Percentiles rank a stretch among this genome's conserved stretches.
Conservation (phyloP, 2,329 filamentous ascomycete species). For the Ascochyta fabae region DNA sequence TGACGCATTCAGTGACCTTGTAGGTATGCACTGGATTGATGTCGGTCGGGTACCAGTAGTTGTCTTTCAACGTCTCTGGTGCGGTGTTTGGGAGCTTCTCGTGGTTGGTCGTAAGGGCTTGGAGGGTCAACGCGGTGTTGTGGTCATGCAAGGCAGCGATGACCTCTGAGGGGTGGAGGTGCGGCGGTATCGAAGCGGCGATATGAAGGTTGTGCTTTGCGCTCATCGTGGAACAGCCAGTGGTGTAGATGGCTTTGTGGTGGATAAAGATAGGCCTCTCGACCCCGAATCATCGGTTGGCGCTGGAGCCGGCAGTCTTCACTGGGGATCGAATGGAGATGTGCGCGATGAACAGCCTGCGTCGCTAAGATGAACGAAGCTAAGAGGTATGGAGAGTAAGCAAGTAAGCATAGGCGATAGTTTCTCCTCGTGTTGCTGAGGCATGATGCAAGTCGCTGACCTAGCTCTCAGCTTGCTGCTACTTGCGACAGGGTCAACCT, state of each 20-base stretch:
- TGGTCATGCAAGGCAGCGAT: conserved; percentile 45
- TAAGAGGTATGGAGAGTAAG: background rate
- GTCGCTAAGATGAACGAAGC: background rate
- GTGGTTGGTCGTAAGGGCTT: conserved; percentile 42
- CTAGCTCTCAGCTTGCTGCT: conserved; percentile 11
- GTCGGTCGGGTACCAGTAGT: conserved; percentile 45
- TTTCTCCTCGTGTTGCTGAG: background rate
- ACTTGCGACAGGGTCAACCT: conserved; percentile 2
- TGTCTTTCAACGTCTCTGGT: conserved; percentile 38
- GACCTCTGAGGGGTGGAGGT: conserved; percentile 33
- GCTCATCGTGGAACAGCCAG: conserved; percentile 20
- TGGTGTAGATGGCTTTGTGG: background rate
- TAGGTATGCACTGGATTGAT: conserved; percentile 36
- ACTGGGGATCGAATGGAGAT: background rate
- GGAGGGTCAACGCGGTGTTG: conserved; percentile 41
- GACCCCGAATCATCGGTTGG: background rate
- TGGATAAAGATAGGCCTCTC: background rate
- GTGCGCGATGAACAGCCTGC: background rate
- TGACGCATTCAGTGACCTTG: conserved; percentile 41
- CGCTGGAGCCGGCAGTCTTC: background rate
- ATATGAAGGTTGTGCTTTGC: conserved; percentile 44
- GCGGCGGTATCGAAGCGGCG: conserved; percentile 36
- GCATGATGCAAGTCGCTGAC: conserved; percentile 6
- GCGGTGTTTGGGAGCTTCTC: conserved; percentile 32
- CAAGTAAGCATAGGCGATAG: background rate